Evolutionary conservation across 140 eudicot genomes (phyloP).

Genomic region (Ambrosia hybrid): DNA sequence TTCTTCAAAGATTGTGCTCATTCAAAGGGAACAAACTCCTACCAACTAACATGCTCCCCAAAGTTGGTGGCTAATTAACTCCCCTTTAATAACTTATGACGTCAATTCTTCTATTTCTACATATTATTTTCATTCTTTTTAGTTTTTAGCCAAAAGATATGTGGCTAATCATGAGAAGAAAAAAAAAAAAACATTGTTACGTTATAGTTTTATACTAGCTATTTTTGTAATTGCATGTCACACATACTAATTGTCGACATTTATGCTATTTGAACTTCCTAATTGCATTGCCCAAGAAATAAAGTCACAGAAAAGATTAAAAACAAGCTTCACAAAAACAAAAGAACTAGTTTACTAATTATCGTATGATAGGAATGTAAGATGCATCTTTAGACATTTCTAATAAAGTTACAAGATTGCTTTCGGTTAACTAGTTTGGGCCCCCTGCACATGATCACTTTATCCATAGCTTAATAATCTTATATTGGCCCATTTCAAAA

Average conservation of each 20-base stretch:
- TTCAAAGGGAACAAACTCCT: conserved; percentile 42
- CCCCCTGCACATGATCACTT: not conserved
- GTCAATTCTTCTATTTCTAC: conserved; percentile 1
- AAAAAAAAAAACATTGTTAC: too few relatives aligned
- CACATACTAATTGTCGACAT: too few relatives aligned
- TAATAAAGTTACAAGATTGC: not conserved
- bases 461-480: conserved; percentile 5
- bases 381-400: not conserved
- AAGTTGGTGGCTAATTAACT: conserved; percentile 45
- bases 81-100: conserved; percentile 13
- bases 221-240: too few relatives aligned
- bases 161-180: not conserved
- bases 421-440: not conserved
- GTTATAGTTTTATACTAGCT: too few relatives aligned
- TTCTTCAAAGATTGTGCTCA: conserved; percentile 37
- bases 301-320: too few relatives aligned
- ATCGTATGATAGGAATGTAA: too few relatives aligned
- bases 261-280: too few relatives aligned
- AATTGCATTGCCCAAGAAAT: too few relatives aligned
- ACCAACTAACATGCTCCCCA: conserved; percentile 46
- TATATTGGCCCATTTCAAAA: conserved; percentile 3
- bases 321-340: too few relatives aligned
- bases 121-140: not conserved
- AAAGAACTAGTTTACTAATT: too few relatives aligned
- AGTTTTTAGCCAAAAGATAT: not conserved